Percentiles rank a stretch among this genome's conserved stretches.
Evolutionary conservation across 1,139 yeast species (phyloP).

Genomic region (Lodderomyces theae): DNA sequence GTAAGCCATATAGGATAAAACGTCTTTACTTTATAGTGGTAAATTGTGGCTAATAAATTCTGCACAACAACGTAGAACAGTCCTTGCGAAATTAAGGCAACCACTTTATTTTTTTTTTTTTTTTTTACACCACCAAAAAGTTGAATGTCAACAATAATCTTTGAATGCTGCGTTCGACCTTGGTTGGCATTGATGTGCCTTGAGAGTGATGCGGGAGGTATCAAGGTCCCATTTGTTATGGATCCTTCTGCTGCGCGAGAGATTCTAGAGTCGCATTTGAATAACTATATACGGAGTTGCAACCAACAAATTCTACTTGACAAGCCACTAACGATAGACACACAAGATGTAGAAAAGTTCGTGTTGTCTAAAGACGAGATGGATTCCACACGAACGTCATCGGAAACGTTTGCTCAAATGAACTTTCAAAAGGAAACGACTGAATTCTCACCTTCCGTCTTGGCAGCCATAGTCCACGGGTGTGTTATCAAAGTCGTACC

Average conservation of each 20-base stretch:
- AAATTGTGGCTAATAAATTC: too few relatives aligned
- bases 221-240: not conserved
- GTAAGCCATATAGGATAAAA: too few relatives aligned
- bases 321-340: not conserved
- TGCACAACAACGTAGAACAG: not conserved
- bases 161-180: conserved; percentile 9
- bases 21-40: too few relatives aligned
- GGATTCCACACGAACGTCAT: not conserved
- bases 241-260: not conserved
- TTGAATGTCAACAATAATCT: not conserved
- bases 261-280: not conserved
- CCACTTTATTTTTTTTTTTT: too few relatives aligned
- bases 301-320: not conserved
- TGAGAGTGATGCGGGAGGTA: not conserved
- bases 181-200: conserved; percentile 6
- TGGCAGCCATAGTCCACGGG: not conserved
- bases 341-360: not conserved
- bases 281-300: not conserved
- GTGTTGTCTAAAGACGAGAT: not conserved
- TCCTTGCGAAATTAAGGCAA: not conserved
- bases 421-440: not conserved
- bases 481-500: not conserved
- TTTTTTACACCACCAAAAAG: conserved; percentile 5
- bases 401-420: not conserved
- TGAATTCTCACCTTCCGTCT: not conserved